A percentile compares a stretch with the other conserved stretches of the same genome.
Evolutionary conservation across 1,139 yeast species (phyloP).

Genomic region (Kluyveromyces marxianus): DNA sequence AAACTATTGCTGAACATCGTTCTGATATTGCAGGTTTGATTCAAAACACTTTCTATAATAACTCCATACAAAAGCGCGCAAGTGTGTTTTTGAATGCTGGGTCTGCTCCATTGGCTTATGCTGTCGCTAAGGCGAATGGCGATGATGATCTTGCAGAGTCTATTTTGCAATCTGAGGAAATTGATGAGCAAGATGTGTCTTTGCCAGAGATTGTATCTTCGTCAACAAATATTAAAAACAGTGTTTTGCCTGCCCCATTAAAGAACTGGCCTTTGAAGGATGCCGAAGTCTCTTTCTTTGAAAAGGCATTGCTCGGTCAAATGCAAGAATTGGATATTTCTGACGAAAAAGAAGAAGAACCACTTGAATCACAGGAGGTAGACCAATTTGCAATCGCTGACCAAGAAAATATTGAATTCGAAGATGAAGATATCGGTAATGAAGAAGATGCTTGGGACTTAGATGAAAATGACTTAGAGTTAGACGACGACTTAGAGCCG

Average conservation of each 20-base stretch:
- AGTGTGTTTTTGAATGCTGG: slow-evolving; percentile 72
- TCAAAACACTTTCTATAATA: slow-evolving; percentile 74
- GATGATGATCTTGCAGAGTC: slow-evolving; percentile 64
- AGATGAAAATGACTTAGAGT: slow-evolving; percentile 57
- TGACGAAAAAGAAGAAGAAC: slow-evolving; percentile 31
- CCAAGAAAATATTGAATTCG: slow-evolving; percentile 27
- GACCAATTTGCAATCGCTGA: slow-evolving; percentile 29
- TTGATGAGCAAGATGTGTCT: slow-evolving; percentile 56
- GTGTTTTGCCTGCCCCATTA: slow-evolving; percentile 23
- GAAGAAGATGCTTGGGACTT: slow-evolving; percentile 55
- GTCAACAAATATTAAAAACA: slow-evolving; percentile 15
- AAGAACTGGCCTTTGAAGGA: slow-evolving; percentile 79
- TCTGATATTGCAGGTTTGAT: slow-evolving; percentile 74
- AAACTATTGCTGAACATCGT: slow-evolving; percentile 81
- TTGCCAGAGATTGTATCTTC: slow-evolving; percentile 44
- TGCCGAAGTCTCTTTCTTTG: slow-evolving; percentile 71
- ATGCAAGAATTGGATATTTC: slow-evolving; percentile 49
- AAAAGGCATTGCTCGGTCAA: slow-evolving; percentile 74
- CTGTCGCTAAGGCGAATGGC: slow-evolving; percentile 85
- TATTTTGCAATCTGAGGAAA: slow-evolving; percentile 60
- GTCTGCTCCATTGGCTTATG: slow-evolving; percentile 81
- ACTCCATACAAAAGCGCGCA: slow-evolving; percentile 70
- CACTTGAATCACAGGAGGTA: slow-evolving; percentile 8
- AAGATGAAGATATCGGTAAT: slow-evolving; percentile 38
- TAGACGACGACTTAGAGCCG: slow-evolving; percentile 54